Conservation (phyloP, 2,329 filamentous ascomycete species). For the Eurotiales sp. region DNA sequence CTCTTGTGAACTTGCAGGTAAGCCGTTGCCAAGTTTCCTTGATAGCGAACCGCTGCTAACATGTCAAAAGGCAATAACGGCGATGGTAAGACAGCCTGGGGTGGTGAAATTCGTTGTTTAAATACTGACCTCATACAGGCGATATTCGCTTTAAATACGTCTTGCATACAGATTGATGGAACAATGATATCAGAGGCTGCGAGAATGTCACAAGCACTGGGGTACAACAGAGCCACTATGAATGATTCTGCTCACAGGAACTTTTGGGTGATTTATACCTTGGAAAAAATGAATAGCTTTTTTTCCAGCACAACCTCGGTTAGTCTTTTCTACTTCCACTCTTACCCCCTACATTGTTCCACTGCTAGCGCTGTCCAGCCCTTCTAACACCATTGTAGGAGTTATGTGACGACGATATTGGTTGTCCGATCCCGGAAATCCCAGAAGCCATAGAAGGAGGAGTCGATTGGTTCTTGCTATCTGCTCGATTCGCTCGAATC, state of each 20-base stretch:
- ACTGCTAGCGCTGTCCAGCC: background rate
- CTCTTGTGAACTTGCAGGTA: slow-evolving; percentile 14
- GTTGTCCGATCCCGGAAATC: slow-evolving; percentile 30
- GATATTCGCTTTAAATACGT: slow-evolving; percentile 34
- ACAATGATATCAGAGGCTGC: slow-evolving; percentile 31
- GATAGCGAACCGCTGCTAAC: background rate
- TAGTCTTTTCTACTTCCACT: slow-evolving; percentile 15
- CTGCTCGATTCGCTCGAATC: slow-evolving; percentile 29
- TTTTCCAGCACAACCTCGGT: slow-evolving; percentile 30
- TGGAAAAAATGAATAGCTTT: slow-evolving; percentile 34
- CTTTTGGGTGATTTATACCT: slow-evolving; percentile 41
- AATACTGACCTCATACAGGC: slow-evolving; percentile 21
- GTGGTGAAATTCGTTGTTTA: background rate
- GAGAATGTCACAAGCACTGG: slow-evolving; percentile 30
- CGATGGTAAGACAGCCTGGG: slow-evolving; percentile 16
- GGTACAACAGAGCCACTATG: slow-evolving; percentile 26
- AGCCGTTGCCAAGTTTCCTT: background rate
- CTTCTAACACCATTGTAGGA: slow-evolving; percentile 19
- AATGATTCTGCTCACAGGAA: slow-evolving; percentile 21
- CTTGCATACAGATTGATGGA: slow-evolving; percentile 33
- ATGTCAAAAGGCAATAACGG: slow-evolving; percentile 9
- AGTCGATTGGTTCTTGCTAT: slow-evolving; percentile 35
- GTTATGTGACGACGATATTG: slow-evolving; percentile 37
- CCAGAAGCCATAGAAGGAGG: slow-evolving; percentile 30
- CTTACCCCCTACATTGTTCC: background rate